phyloP scores from a whole-genome alignment of 2,329 filamentous ascomycete genomes.

The Decorospora gaudefroyi region DNA sequence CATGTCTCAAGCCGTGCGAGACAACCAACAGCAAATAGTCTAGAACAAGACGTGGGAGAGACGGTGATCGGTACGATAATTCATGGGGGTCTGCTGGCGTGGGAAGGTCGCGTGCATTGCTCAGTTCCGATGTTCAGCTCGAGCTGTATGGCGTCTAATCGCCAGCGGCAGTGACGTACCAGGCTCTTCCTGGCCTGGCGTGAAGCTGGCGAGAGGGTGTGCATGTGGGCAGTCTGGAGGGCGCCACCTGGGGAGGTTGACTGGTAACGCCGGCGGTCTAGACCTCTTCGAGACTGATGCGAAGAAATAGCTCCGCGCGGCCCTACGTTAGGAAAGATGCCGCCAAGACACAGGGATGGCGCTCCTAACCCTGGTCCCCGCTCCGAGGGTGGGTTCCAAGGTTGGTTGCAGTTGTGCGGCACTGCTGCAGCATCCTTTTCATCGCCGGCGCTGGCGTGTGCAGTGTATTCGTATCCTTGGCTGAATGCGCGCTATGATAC shows the following conservation, averaged over 20 bases:
- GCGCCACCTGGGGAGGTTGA: slow-evolving; percentile 16
- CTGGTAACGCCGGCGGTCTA: too few relatives aligned
- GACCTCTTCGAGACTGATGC: slow-evolving; percentile 24
- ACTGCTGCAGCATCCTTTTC: slow-evolving; percentile 8
- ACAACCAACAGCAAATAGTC: slow-evolving; percentile 1
- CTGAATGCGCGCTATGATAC: slow-evolving; percentile 8
- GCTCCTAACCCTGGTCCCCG: slow-evolving; percentile 27
- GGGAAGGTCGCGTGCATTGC: slow-evolving; percentile 1
- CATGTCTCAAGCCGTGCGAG: slow-evolving; percentile 4
- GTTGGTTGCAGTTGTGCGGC: slow-evolving; percentile 17
- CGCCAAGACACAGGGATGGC: slow-evolving; percentile 14
- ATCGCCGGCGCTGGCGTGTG: slow-evolving; percentile 7
- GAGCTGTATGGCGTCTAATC: not conserved
- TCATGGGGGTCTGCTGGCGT: not conserved
- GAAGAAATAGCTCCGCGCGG: slow-evolving; percentile 20
- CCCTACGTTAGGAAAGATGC: slow-evolving; percentile 12
- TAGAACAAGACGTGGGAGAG: not conserved
- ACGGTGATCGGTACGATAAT: not conserved
- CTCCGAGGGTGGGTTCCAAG: too few relatives aligned
- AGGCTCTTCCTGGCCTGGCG: slow-evolving; percentile 6
- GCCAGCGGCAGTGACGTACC: slow-evolving; percentile 9
- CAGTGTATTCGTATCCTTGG: slow-evolving; percentile 7
- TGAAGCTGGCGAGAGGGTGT: slow-evolving; percentile 9
- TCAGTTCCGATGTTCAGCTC: not conserved
- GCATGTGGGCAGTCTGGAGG: slow-evolving; percentile 17